phyloP scores from a whole-genome alignment of 805 yeast species.

The Yamadazyma kitorensis region DNA sequence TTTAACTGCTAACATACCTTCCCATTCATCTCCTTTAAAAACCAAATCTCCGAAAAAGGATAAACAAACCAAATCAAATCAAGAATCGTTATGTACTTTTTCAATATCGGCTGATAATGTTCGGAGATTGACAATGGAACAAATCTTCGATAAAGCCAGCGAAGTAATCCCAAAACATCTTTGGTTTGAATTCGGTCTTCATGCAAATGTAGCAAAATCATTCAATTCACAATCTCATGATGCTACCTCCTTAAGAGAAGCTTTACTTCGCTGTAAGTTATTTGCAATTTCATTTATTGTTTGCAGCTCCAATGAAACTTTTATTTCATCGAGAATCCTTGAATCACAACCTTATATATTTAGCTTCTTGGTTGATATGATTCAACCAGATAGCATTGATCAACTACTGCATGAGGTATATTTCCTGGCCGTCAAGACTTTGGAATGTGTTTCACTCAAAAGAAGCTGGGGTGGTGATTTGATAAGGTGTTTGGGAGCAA shows the following conservation, averaged over 20 bases:
- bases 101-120: slow-evolving; percentile 55
- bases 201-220: slow-evolving; percentile 67
- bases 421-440: slow-evolving; percentile 59
- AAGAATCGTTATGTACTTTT: slow-evolving; percentile 53
- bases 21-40: slow-evolving; percentile 12
- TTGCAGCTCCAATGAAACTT: slow-evolving; percentile 54
- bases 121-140: slow-evolving; percentile 51
- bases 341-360: slow-evolving; percentile 70
- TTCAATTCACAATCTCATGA: slow-evolving; percentile 58
- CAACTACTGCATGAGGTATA: slow-evolving; percentile 51
- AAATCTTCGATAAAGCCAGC: slow-evolving; percentile 60
- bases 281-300: slow-evolving; percentile 64
- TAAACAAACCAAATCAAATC: slow-evolving; percentile 1
- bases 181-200: slow-evolving; percentile 61
- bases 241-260: slow-evolving; percentile 52
- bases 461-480: slow-evolving; percentile 75
- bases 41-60: slow-evolving; percentile 9
- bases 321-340: slow-evolving; percentile 61
- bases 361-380: slow-evolving; percentile 64
- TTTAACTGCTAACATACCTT: background rate
- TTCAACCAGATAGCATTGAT: slow-evolving; percentile 58
- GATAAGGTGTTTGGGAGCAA: slow-evolving; percentile 75
- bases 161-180: slow-evolving; percentile 57
- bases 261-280: slow-evolving; percentile 62
- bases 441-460: slow-evolving; percentile 66